These are phyloP conservation scores for Apiotrichum domesticum DNA, from an alignment of 1,284 basidiomycete genomes.

Conservation along the genomic window DNA sequence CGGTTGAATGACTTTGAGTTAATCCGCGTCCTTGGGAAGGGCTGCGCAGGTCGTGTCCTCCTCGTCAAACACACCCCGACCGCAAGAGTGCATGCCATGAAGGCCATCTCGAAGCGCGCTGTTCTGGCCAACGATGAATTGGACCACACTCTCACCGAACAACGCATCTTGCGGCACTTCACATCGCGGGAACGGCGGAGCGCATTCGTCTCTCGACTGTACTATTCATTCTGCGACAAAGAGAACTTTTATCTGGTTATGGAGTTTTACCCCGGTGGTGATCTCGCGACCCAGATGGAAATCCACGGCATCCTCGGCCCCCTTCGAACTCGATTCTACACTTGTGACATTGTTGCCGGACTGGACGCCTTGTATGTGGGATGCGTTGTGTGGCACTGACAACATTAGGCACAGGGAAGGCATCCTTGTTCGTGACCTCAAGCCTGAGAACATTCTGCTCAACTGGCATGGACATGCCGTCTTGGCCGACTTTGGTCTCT, in stretches of 20 bases:
- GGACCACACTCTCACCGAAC: conserved; percentile 90
- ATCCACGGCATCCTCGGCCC: conserved; percentile 87
- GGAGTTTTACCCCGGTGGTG: conserved; percentile 93
- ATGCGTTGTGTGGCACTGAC: background rate
- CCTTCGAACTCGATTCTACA: conserved; percentile 90
- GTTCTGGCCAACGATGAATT: conserved; percentile 92
- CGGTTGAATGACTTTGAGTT: conserved; percentile 88
- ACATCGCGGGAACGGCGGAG: conserved; percentile 58
- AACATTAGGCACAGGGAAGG: conserved; percentile 44
- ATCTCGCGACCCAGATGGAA: conserved; percentile 91
- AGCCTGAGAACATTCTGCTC: conserved; percentile 83
- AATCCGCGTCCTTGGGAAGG: conserved; percentile 90
- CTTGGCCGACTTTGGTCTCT: conserved; percentile 82
- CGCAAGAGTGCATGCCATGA: conserved; percentile 75
- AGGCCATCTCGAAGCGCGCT: conserved; percentile 93
- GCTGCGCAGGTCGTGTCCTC: conserved; percentile 83
- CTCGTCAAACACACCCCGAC: conserved; percentile 72
- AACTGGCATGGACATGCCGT: conserved; percentile 90
- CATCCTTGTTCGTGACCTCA: conserved; percentile 49
- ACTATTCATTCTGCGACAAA: conserved; percentile 94
- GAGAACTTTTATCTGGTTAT: conserved; percentile 69
- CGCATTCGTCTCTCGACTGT: conserved; percentile 87
- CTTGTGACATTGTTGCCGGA: conserved; percentile 91
- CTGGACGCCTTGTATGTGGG: conserved; percentile 66
- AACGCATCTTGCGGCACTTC: conserved; percentile 86